Evolutionary conservation across 805 yeast species (phyloP), one percentile per base, ranked within the genome.

Genomic region (Lipomyces orientalis): DNA sequence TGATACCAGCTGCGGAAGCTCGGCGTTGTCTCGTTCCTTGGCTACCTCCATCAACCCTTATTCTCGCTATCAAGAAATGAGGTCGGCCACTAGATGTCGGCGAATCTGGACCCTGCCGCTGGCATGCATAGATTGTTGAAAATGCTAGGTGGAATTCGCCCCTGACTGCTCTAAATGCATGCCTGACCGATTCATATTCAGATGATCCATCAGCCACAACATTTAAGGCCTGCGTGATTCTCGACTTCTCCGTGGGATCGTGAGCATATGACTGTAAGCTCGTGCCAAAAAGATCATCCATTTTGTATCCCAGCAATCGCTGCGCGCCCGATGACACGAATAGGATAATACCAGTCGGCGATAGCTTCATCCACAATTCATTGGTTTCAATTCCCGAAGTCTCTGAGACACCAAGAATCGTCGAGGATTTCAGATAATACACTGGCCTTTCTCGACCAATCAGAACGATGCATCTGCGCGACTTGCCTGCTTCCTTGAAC

Each of bases 401-500:
- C 14, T 57, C 57, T 12, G 46, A n/a, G 19, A 29, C 56, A 7
- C 37, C 54, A 25, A 62, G 31, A 10, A 60, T 29, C 22, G 34
- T 29, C 16, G 25, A 19, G 39, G 33, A 10, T 19, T 49, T 33
- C 25, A 63, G 33, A 19, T 51, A 34, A 33, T 64, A 62, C 31
- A 64, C 56, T 34, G 69, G 56, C 16, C 65, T 10, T 43, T 65
- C 64, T 22, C 68, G 63, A 9, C 66, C 68, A 29, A 57, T 55
- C 54, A 65, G 7, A 51, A 65, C 54, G 43, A 65, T 56, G 51
- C 69, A 65, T 33, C 43, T 65, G 31, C 68, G 46, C 19, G 35
- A 31, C 33, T 58, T 55, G 19, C 56, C 62, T 8, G 22, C 31
- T 57, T 64, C 68, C 12, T 5, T 65, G 43, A 49, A 19, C 19